Evolutionary conservation across 805 yeast species (phyloP).

Genomic region (Candida succiphila): DNA sequence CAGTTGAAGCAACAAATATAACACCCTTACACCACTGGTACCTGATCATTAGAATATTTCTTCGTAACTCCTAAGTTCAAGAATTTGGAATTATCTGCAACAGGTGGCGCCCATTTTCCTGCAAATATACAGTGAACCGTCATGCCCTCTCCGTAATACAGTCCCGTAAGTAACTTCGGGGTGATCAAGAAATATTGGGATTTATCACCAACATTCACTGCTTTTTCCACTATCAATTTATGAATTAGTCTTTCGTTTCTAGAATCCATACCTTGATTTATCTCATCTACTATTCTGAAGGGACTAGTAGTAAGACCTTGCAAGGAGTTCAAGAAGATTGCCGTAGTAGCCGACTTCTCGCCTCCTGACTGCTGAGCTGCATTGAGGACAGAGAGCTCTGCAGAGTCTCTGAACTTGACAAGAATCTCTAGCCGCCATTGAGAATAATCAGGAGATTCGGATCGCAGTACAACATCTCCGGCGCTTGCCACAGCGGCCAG

Average conservation of each 20-base stretch:
- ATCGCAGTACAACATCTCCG: slow-evolving; percentile 63
- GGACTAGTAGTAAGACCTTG: slow-evolving; percentile 88
- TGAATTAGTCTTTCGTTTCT: slow-evolving; percentile 84
- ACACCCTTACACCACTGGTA: no score
- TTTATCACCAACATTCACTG: slow-evolving; percentile 37
- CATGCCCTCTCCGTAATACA: slow-evolving; percentile 74
- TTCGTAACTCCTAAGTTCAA: slow-evolving; percentile 21
- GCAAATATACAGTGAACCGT: slow-evolving; percentile 78
- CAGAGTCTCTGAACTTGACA: slow-evolving; percentile 77
- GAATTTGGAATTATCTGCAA: slow-evolving; percentile 9
- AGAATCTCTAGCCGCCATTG: slow-evolving; percentile 80
- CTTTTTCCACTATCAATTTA: slow-evolving; percentile 72
- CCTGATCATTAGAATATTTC: slow-evolving; percentile 6
- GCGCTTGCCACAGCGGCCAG: slow-evolving; percentile 75
- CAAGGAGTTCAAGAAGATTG: slow-evolving; percentile 78
- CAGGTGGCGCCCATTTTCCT: slow-evolving; percentile 21
- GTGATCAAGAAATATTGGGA: slow-evolving; percentile 90
- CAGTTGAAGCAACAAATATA: no score
- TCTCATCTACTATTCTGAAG: slow-evolving; percentile 93
- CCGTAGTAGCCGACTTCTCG: slow-evolving; percentile 92
- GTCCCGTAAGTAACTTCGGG: slow-evolving; percentile 75
- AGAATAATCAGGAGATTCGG: slow-evolving; percentile 39
- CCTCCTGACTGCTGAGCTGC: slow-evolving; percentile 96
- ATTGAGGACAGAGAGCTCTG: slow-evolving; percentile 62
- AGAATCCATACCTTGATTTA: slow-evolving; percentile 98